Evolutionary conservation across 176 grass and related monocot genomes (phyloP), one percentile per base, ranked within the genome.

Genomic region (Leersia perrieri): DNA sequence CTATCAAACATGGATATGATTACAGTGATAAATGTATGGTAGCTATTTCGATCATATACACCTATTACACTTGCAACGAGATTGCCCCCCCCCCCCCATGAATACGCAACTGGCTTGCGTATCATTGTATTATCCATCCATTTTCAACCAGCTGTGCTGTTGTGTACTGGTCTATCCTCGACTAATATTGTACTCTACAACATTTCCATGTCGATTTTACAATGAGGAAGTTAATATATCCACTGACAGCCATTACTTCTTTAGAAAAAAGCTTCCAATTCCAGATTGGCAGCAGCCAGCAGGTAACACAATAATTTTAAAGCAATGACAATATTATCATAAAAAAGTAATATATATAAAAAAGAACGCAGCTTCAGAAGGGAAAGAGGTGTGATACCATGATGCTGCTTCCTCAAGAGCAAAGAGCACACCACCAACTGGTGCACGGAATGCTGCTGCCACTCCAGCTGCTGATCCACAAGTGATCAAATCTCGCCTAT

Each of bases 381-480:
- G 33, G 66, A 60, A 78, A 77, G 61, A 69, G n/a, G 27, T 80
- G 34, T 80, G 34, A 33, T 90, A 99, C 96, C 96, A 99, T 75
- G 96, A 95, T 72, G 90, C 96, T 40, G 89, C 96, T 91, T 99
- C 96, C 68, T 99, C 96, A 11, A 99, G 96, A 75, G 96, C 96
- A 58, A 95, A 99, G 60, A 99, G 96, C 26, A 99, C 96, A 76
- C 92, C 96, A 63, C 96, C 96, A 62, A 99, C 96, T 36, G 96
- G 90, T 1, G 96, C 92, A 72, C 90, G 92, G 69, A 99, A 93
- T 72, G 96, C 92, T 38, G 96, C 96, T 73, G 92, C 92, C 28
- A 99, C 96, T 76, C 96, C 96, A 83, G 92, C 92, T 64, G 92
- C 92, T 74, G 90, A 42, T 9, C 96, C 96, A 69, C 96, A 99